These are phyloP conservation scores for Xylaria longipes DNA, from an alignment of 495 filamentous ascomycete species.

Conservation along the genomic window DNA sequence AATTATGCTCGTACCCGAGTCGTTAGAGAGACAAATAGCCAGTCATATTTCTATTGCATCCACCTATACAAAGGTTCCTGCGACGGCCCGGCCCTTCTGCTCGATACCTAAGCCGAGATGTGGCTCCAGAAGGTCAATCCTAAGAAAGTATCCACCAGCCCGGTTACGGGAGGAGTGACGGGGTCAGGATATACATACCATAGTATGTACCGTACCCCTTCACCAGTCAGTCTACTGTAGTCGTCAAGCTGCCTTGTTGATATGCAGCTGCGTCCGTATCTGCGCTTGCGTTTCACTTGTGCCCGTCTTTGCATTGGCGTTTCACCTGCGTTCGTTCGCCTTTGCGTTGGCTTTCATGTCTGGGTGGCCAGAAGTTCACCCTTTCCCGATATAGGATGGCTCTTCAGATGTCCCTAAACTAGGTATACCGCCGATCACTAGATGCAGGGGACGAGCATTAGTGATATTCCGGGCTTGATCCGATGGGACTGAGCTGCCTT, in stretches of 20 bases:
- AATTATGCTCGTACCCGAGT: conserved; percentile 23
- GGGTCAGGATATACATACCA: not conserved
- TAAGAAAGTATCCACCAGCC: conserved; percentile 1
- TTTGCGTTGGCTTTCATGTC: conserved; percentile 2
- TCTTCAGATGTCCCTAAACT: not conserved
- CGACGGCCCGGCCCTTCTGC: conserved; percentile 4
- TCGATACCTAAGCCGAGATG: conserved; percentile 12
- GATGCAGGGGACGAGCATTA: conserved; percentile 7
- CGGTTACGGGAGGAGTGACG: not conserved
- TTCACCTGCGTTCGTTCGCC: conserved; percentile 10
- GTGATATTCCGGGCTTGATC: conserved; percentile 21
- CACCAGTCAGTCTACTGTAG: too few species aligned
- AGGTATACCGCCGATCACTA: conserved; percentile 3
- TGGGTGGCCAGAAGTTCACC: not conserved
- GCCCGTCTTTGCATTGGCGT: conserved; percentile 3
- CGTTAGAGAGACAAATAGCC: conserved; percentile 7
- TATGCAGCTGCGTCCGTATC: conserved; percentile 14
- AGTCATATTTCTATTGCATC: conserved; percentile 12
- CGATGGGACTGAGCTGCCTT: conserved; percentile 23
- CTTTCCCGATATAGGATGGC: conserved; percentile 22
- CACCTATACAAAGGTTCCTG: conserved; percentile 19
- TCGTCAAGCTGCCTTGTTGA: conserved; percentile 15
- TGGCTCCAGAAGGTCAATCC: conserved; percentile 1
- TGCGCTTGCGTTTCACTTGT: not conserved
- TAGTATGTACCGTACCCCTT: conserved; percentile 6